Evolutionary conservation across 2,329 filamentous ascomycete genomes (phyloP), one percentile per base, ranked within the genome.

Genomic region (Ophiocordyceps polyrhachis-furcata): DNA sequence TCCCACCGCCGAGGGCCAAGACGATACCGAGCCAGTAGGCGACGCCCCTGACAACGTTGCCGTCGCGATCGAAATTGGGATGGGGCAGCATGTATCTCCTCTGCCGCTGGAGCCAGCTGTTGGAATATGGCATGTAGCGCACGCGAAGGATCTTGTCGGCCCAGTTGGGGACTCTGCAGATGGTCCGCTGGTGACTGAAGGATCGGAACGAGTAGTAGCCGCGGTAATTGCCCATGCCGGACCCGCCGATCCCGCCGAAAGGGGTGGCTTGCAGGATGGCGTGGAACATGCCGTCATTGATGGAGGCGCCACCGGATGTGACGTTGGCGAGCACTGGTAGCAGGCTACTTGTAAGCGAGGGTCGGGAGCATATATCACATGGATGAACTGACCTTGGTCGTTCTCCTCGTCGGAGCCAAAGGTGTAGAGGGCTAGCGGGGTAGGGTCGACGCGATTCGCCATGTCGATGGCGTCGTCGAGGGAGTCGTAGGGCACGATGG

Each of bases 381-480:
- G 37, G 9, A 17, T 14, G 14, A 15, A 23, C 38, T 6, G 67
- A 84, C 82, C 69, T 58, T 81, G 81, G 28, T 82, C 70, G 41
- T 81, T 83, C 58, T 95, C 89, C 3, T 68, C 68, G 54, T 86
- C 83, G 49, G 71, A 81, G 45, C 88, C 89, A 62, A 96, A 96
- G 6, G 83, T 75, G 59, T 86, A 93, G 41, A 95, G 68, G 11
- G 81, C 79, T 38, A 98, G 69, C 0, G 91, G 88, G 1, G 88
- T 95, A 44, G 79, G 73, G 61, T 93, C 80, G 43, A 95, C 74
- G 45, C 74, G 66, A 60, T 93, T 89, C 49, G 85, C 85, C 50
- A 87, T 76, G 37, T 70, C 71, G 58, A 96, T 87, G 43, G 88
- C 89, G 55, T 93, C 76, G 51, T 93, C 83, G n/a, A 95, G 69